Base-by-base conservation (phyloP, 2,329 filamentous ascomycete species). In the Apiospora hydei region DNA sequence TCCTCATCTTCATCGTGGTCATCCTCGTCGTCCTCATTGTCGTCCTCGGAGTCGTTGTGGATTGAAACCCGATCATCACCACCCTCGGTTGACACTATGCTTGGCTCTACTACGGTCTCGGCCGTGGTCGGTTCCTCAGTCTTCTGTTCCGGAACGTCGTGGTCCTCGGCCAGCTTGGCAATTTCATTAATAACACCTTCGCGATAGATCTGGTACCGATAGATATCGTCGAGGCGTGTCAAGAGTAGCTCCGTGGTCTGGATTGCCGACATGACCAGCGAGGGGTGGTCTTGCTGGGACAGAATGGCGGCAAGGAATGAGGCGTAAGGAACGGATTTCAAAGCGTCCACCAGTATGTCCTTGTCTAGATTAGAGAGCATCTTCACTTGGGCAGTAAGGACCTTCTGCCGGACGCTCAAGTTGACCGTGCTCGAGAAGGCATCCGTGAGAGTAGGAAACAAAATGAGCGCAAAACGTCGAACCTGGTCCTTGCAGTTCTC, bases 361-460 rank as follows among this genome's bases (percentile, higher is more conserved):
- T 90, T 91, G 77, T 98, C 94, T n/a, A 99, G 84, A 75, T 98
- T 98, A 16, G 95, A 98, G 13, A 99, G 88, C 94, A 99, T 98
- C 84, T 98, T 98, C 64, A 98, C 85, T 79, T 99, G 96, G n/a
- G 96, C 96, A 26, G 91, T 94, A 46, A 99, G 87, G 3, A 99
- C 96, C 83, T 98, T 98, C 80, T 98, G 94, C 30, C 97, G 93
- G 53, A 99, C 96, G 71, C 91, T 94, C 21, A 98, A 85, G 79
- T 99, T 99, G 75, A 99, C 96, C 0, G 96, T 99, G 82, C 96
- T 98, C 14, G 96, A 98, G 80, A 97, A 99, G 0, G 95, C 96
- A 81, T 99, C 95, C 43, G 96, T 98, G 74, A 99, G 85, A 2
- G 96, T 99, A 0, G 96, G 96, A 75, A 99, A 93, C 14, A 99